These are phyloP conservation scores for Lentinula lateritia DNA, from an alignment of 768 basidiomycete species.

Conservation along the genomic window DNA sequence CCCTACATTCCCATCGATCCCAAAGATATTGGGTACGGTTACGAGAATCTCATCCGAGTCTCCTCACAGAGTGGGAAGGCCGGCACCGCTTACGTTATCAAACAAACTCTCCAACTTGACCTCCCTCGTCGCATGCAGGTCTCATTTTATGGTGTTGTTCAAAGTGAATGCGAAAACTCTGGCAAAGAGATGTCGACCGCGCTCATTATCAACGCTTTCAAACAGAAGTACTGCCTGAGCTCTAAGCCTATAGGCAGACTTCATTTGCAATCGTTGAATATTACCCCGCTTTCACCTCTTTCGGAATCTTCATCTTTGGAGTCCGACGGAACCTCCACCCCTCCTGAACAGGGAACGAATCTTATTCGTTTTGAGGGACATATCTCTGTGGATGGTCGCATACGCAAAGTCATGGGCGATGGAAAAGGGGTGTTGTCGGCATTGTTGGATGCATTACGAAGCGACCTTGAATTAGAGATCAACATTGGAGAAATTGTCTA, in stretches of 20 bases:
- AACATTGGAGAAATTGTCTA: conserved; percentile 55
- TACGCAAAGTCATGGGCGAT: conserved; percentile 64
- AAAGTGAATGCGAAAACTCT: conserved; percentile 65
- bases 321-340: conserved; percentile 25
- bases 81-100: conserved; percentile 78
- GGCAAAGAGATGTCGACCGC: conserved; percentile 77
- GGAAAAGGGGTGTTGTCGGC: conserved; percentile 79
- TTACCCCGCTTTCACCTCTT: conserved; percentile 39
- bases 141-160: conserved; percentile 73
- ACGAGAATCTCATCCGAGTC: conserved; percentile 86
- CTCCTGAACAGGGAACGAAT: conserved; percentile 9
- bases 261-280: conserved; percentile 56
- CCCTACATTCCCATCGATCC: conserved; percentile 86
- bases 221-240: conserved; percentile 58
- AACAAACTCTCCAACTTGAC: conserved; percentile 69
- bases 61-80: conserved; percentile 84
- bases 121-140: conserved; percentile 80
- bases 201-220: conserved; percentile 71
- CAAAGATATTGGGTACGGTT: conserved; percentile 75
- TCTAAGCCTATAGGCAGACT: conserved; percentile 61
- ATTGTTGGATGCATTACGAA: conserved; percentile 65
- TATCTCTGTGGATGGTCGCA: conserved; percentile 58
- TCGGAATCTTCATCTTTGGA: conserved; percentile 31
- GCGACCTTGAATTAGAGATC: conserved; percentile 59
- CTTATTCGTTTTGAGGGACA: conserved; percentile 59